These are phyloP conservation scores for Ophiobolus disseminans DNA, from an alignment of 2,329 filamentous ascomycete genomes.

Conservation along the genomic window DNA sequence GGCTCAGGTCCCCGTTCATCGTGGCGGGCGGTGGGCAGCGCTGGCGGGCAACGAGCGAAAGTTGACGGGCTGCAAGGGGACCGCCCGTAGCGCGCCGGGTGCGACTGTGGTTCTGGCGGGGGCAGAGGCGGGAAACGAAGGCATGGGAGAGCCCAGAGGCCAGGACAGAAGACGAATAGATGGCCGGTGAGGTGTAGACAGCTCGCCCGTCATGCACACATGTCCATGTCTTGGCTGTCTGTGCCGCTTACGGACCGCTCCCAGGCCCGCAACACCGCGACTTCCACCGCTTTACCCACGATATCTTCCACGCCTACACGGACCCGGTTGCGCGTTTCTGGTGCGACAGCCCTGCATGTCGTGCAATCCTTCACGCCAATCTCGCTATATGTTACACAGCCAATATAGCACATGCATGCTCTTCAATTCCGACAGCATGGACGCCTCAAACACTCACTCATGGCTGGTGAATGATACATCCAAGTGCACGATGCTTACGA, in stretches of 20 bases:
- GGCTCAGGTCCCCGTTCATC: conserved; percentile 93
- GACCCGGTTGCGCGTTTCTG: conserved; percentile 1
- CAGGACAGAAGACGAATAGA: conserved; percentile 24
- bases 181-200: conserved; percentile 28
- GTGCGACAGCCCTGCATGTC: conserved; percentile 22
- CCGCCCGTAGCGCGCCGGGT: conserved; percentile 26
- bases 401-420: conserved; percentile 29
- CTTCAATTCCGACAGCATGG: too few relatives aligned
- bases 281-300: conserved; percentile 4
- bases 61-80: conserved; percentile 26
- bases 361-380: conserved; percentile 5
- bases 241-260: background rate
- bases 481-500: too few relatives aligned
- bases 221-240: conserved; percentile 24
- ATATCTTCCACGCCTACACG: conserved; percentile 1
- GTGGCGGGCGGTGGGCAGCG: conserved; percentile 37
- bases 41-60: conserved; percentile 30
- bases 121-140: conserved; percentile 22
- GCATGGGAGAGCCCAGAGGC: conserved; percentile 43
- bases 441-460: background rate
- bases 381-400: conserved; percentile 25
- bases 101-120: conserved; percentile 22
- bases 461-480: too few relatives aligned
- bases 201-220: conserved; percentile 14
- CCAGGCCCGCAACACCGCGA: conserved; percentile 14